Evolutionary conservation across 305 asterid species (phyloP).

Genomic region (Andrographis paniculata): DNA sequence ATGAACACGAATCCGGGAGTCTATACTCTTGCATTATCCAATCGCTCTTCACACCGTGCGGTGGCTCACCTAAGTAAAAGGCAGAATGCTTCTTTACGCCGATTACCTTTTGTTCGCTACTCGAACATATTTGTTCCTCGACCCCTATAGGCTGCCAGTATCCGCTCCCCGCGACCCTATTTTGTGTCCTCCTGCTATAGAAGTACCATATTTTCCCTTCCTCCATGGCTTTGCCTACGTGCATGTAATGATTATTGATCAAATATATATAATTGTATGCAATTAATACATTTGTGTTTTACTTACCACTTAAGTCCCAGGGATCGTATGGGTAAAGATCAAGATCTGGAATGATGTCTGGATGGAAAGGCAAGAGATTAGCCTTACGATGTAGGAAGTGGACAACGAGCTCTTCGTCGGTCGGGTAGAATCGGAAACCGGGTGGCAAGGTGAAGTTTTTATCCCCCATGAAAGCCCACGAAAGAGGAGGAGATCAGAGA

Average conservation of each 20-base stretch:
- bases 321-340: constrained; percentile 87
- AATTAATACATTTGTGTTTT: not conserved
- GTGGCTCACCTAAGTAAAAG: constrained; percentile 57
- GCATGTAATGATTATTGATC: not conserved
- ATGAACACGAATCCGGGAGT: constrained; percentile 38
- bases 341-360: constrained; percentile 93
- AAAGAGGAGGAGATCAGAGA: not conserved
- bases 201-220: constrained; percentile 90
- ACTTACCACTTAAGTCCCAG: constrained; percentile 76
- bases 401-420: constrained; percentile 87
- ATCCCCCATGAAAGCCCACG: constrained; percentile 38
- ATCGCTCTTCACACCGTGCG: constrained; percentile 48
- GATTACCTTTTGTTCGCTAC: constrained; percentile 25
- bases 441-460: constrained; percentile 67
- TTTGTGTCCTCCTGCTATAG: constrained; percentile 70
- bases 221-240: constrained; percentile 83
- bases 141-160: constrained; percentile 65
- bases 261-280: not conserved
- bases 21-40: constrained; percentile 88
- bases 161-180: constrained; percentile 55
- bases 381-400: constrained; percentile 92
- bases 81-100: constrained; percentile 58
- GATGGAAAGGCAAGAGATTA: constrained; percentile 72
- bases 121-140: constrained; percentile 52
- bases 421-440: constrained; percentile 81